phyloP scores from a whole-genome alignment of 805 yeast species.

The Lachancea quebecensis region DNA sequence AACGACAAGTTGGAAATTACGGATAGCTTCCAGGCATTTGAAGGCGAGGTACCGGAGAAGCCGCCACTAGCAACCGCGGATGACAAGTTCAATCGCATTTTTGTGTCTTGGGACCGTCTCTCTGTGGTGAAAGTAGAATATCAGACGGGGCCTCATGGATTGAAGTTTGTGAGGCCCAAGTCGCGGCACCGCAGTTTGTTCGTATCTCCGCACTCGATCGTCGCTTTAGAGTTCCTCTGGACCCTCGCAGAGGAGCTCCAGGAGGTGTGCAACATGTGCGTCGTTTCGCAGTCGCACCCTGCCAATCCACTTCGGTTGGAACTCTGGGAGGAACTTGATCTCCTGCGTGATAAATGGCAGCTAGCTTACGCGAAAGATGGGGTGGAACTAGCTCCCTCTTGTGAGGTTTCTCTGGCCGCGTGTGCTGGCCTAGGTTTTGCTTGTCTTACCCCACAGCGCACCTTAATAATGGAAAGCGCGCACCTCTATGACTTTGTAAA shows the following conservation, averaged over 20 bases:
- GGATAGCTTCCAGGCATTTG: neutral
- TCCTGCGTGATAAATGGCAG: constrained; percentile 5
- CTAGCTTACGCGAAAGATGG: neutral
- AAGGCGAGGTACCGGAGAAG: neutral
- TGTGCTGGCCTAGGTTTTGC: constrained; percentile 20
- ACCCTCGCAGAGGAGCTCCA: neutral
- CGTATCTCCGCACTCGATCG: neutral
- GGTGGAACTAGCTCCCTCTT: neutral
- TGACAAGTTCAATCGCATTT: constrained; percentile 1
- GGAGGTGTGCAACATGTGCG: constrained; percentile 2
- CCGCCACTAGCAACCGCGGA: neutral
- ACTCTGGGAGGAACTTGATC: constrained; percentile 4
- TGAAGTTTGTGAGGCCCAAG: neutral
- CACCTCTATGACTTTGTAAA: neutral
- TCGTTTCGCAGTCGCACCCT: neutral
- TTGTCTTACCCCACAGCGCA: constrained; percentile 10
- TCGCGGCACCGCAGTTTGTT: neutral
- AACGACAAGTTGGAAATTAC: neutral
- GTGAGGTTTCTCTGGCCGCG: constrained; percentile 8
- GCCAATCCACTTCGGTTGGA: neutral
- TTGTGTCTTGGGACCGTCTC: constrained; percentile 2
- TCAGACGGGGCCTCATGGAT: neutral
- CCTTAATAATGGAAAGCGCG: neutral
- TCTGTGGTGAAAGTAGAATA: constrained; percentile 1
- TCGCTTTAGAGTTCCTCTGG: neutral